Percentiles rank a stretch among this genome's conserved stretches.
phyloP scores from a whole-genome alignment of 306 rosid genomes.

The Cicer cuneatum region DNA sequence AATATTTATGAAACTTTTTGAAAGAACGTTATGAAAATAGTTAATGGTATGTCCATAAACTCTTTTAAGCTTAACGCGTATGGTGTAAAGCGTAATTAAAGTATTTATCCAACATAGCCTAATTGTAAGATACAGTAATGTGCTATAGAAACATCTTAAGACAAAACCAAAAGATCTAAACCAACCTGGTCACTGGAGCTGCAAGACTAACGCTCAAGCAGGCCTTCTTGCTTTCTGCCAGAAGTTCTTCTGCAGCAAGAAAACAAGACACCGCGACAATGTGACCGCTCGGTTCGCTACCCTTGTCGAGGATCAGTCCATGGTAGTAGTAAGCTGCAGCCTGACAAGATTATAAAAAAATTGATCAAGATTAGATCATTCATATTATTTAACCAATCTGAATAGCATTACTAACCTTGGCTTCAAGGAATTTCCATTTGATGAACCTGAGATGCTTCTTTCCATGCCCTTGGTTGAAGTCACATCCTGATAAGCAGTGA shows the following conservation, averaged over 20 bases:
- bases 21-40: too few species aligned
- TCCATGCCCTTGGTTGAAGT: conserved; percentile 56
- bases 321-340: conserved; percentile 97
- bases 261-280: conserved; percentile 79
- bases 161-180: conserved; percentile 32
- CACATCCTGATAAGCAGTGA: conserved; percentile 70
- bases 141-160: not conserved
- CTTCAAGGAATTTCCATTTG: conserved; percentile 91
- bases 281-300: conserved; percentile 73
- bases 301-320: conserved; percentile 87
- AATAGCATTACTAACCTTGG: conserved; percentile 65
- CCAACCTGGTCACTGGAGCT: conserved; percentile 85
- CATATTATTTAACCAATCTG: conserved; percentile 16
- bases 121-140: not conserved
- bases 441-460: conserved; percentile 83
- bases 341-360: conserved; percentile 48
- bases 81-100: too few species aligned
- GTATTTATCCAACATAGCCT: too few species aligned
- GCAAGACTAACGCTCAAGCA: conserved; percentile 87
- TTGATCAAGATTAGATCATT: conserved; percentile 1
- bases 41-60: too few species aligned
- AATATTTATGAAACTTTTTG: too few species aligned
- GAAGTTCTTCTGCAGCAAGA: conserved; percentile 90
- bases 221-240: conserved; percentile 82
- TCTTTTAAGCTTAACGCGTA: too few species aligned